Evolutionary conservation across 345 rosid genomes (phyloP).

Genomic region (Boechera divaricarpa): DNA sequence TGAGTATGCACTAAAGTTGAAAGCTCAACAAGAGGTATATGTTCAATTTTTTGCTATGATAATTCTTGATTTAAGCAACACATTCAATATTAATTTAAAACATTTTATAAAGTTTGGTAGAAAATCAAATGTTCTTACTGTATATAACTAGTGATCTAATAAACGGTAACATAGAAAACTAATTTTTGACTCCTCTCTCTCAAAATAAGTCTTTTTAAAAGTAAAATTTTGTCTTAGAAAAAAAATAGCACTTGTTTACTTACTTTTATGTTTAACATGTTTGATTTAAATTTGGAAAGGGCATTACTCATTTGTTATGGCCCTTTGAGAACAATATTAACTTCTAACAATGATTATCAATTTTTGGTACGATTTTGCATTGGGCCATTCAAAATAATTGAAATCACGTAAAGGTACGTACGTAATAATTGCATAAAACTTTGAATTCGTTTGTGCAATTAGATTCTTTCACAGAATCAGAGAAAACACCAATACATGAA

Average conservation of each 20-base stretch:
- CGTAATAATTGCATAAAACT: constrained; percentile 17
- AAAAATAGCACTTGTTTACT: too few relatives aligned
- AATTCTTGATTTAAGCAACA: not conserved
- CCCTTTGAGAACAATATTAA: not conserved
- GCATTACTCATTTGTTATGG: not conserved
- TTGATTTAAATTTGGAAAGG: not conserved
- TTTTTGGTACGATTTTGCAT: not conserved
- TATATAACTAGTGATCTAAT: not conserved
- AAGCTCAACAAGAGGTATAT: constrained; percentile 53
- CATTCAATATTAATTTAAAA: not conserved
- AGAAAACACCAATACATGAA: constrained; percentile 9
- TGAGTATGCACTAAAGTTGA: constrained; percentile 44
- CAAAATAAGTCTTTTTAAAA: not conserved
- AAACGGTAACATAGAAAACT: not conserved
- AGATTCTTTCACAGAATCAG: constrained; percentile 18
- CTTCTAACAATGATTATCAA: not conserved
- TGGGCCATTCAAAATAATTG: not conserved
- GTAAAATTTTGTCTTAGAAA: not conserved
- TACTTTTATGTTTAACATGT: too few relatives aligned
- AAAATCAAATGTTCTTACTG: not conserved
- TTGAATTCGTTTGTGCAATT: constrained; percentile 5
- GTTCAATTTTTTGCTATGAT: not conserved
- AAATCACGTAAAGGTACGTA: constrained; percentile 11
- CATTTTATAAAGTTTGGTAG: not conserved
- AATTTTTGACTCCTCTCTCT: too few relatives aligned